phyloP scores from a whole-genome alignment of 225 moss, liverwort and hornwort species.

The Climacium dendroides region DNA sequence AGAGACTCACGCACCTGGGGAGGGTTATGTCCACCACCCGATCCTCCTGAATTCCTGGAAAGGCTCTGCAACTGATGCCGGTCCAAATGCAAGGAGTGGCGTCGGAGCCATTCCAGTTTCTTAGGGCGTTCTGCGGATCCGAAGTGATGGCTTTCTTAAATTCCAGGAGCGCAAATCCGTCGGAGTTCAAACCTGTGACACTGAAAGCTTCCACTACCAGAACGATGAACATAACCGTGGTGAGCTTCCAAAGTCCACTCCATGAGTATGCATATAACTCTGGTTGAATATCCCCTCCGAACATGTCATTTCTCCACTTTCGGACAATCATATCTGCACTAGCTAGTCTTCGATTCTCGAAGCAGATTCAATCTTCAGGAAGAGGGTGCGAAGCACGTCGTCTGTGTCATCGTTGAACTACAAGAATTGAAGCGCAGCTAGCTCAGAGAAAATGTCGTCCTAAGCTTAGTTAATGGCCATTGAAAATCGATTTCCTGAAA shows the following conservation, averaged over 20 bases:
- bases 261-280: not conserved
- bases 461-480: not conserved
- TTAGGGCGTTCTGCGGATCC: slow-evolving; percentile 16
- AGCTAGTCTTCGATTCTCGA: not conserved
- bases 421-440: not conserved
- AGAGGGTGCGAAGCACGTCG: not conserved
- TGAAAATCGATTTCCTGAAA: not conserved
- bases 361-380: not conserved
- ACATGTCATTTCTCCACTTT: not conserved
- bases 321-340: not conserved
- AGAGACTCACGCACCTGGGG: slow-evolving; percentile 5
- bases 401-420: not conserved
- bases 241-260: not conserved
- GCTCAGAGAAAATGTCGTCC: not conserved
- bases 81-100: slow-evolving; percentile 45
- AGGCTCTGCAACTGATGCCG: slow-evolving; percentile 28
- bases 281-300: not conserved
- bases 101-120: slow-evolving; percentile 24
- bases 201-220: not conserved
- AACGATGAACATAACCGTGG: not conserved
- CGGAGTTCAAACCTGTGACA: slow-evolving; percentile 13
- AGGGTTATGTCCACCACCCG: slow-evolving; percentile 23
- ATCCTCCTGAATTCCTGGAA: not conserved
- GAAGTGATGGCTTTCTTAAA: slow-evolving; percentile 22
- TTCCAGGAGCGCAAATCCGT: slow-evolving; percentile 40